These are phyloP conservation scores for Ceratocystiopsis minuta DNA, from an alignment of 2,329 filamentous ascomycete genomes.

Conservation along the genomic window DNA sequence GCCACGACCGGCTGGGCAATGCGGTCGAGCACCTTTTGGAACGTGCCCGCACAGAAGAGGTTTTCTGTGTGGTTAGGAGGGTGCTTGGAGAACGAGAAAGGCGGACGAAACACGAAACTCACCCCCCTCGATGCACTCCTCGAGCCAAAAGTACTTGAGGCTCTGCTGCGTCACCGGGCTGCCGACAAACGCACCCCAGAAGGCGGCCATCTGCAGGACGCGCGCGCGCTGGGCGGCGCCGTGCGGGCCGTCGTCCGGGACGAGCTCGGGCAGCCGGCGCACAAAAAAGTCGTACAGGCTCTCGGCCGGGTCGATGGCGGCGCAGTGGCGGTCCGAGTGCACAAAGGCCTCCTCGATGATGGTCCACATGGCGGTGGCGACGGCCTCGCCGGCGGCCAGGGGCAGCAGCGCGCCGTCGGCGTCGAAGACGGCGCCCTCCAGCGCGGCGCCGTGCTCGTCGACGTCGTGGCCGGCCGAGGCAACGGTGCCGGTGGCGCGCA, in stretches of 20 bases:
- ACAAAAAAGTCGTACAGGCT: slow-evolving; percentile 38
- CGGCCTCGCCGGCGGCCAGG: slow-evolving; percentile 24
- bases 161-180: slow-evolving; percentile 46
- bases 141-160: slow-evolving; percentile 60
- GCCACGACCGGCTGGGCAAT: slow-evolving; percentile 39
- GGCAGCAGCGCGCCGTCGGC: slow-evolving; percentile 34
- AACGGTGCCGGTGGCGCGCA: slow-evolving; percentile 38
- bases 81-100: background rate
- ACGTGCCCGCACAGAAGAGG: slow-evolving; percentile 41
- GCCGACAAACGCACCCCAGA: slow-evolving; percentile 57
- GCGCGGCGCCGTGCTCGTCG: slow-evolving; percentile 20
- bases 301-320: slow-evolving; percentile 25
- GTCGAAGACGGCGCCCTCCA: slow-evolving; percentile 26
- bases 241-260: slow-evolving; percentile 23
- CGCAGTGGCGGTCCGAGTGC: slow-evolving; percentile 39
- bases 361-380: slow-evolving; percentile 43
- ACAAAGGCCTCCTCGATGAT: slow-evolving; percentile 51
- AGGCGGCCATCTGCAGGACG: slow-evolving; percentile 36
- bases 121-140: slow-evolving; percentile 60
- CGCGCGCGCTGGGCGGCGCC: slow-evolving; percentile 23
- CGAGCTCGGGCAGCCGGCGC: slow-evolving; percentile 24
- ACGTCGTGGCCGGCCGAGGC: slow-evolving; percentile 28
- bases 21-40: slow-evolving; percentile 36
- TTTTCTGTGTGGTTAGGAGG: slow-evolving; percentile 26
- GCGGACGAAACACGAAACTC: slow-evolving; percentile 13